These are phyloP conservation scores for Apiotrichum veenhuisii DNA, from an alignment of 1,284 basidiomycete genomes.

Conservation along the genomic window DNA sequence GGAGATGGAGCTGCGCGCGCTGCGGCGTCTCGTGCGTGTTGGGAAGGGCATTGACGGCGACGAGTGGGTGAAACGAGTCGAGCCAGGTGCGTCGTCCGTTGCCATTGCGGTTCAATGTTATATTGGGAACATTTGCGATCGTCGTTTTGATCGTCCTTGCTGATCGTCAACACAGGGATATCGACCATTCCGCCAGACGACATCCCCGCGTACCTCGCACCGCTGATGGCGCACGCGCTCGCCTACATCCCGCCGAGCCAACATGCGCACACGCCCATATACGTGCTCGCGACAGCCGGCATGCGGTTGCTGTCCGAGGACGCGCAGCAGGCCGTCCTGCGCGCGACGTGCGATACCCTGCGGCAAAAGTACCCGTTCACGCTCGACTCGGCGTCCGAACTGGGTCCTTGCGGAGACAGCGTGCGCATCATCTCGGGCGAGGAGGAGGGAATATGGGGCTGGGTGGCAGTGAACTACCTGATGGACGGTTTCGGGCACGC, in stretches of 20 bases:
- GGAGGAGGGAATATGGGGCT: conserved; percentile 96
- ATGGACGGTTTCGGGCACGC: conserved; percentile 88
- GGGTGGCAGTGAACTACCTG: conserved; percentile 98
- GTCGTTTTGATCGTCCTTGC: background rate
- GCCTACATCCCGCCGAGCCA: conserved; percentile 79
- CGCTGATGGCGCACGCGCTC: conserved; percentile 77
- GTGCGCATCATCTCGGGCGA: conserved; percentile 95
- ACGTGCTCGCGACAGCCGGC: conserved; percentile 92
- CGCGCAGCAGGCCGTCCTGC: conserved; percentile 69
- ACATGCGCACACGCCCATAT: conserved; percentile 79
- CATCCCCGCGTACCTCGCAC: conserved; percentile 71
- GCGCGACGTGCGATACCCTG: conserved; percentile 74
- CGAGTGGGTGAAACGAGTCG: conserved; percentile 86
- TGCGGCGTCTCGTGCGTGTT: conserved; percentile 66
- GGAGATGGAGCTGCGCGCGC: conserved; percentile 39
- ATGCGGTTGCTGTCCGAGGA: conserved; percentile 79
- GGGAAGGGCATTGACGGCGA: conserved; percentile 84
- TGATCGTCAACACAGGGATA: conserved; percentile 62
- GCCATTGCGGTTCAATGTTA: too few species aligned
- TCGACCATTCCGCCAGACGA: conserved; percentile 71
- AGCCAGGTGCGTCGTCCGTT: conserved; percentile 71
- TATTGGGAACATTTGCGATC: too few species aligned
- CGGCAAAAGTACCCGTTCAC: conserved; percentile 58
- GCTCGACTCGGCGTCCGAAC: conserved; percentile 53
- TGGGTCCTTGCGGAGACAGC: conserved; percentile 79